Evolutionary conservation across 352 stramenopile genomes (phyloP).

Genomic region (Phytophthora pistaciae): DNA sequence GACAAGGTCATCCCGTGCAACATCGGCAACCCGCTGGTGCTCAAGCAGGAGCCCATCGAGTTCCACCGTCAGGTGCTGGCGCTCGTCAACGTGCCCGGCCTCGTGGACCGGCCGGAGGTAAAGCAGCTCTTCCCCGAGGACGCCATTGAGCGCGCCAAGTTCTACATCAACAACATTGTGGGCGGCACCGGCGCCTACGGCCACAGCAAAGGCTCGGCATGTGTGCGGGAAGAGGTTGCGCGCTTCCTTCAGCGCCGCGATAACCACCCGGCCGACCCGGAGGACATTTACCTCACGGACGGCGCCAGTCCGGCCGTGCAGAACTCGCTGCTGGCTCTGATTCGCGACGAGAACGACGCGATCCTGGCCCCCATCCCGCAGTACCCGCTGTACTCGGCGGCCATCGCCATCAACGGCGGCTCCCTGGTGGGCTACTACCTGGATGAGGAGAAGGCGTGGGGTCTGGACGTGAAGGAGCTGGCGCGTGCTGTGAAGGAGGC

Average conservation of each 20-base stretch:
- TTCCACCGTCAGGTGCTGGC: slow-evolving; percentile 95
- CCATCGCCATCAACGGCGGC: slow-evolving; percentile 96
- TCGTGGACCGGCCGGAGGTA: slow-evolving; percentile 87
- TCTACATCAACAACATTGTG: slow-evolving; percentile 89
- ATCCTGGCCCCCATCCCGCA: slow-evolving; percentile 99
- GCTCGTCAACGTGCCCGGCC: slow-evolving; percentile 89
- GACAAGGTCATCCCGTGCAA: slow-evolving; percentile 98
- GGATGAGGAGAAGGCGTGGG: slow-evolving; percentile 96
- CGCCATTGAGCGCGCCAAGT: slow-evolving; percentile 87
- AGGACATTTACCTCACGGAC: slow-evolving; percentile 98
- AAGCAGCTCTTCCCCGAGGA: slow-evolving; percentile 87
- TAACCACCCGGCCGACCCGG: slow-evolving; percentile 90
- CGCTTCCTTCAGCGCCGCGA: slow-evolving; percentile 91
- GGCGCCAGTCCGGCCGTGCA: slow-evolving; percentile 96
- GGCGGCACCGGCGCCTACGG: slow-evolving; percentile 94
- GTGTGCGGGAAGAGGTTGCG: no score
- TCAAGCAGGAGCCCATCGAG: slow-evolving; percentile 95
- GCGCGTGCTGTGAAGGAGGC: slow-evolving; percentile 91
- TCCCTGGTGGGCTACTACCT: slow-evolving; percentile 98
- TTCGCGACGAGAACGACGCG: slow-evolving; percentile 86
- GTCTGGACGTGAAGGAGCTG: slow-evolving; percentile 90
- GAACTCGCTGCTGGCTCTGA: slow-evolving; percentile 93
- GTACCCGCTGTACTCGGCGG: slow-evolving; percentile 99
- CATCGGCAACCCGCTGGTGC: slow-evolving; percentile 97
- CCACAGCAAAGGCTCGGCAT: no score